A percentile compares a stretch with the other conserved stretches of the same genome.
These are phyloP conservation scores for Tetradesmus lagerheimii DNA, from an alignment of 139 green algal species.

Conservation along the genomic window DNA sequence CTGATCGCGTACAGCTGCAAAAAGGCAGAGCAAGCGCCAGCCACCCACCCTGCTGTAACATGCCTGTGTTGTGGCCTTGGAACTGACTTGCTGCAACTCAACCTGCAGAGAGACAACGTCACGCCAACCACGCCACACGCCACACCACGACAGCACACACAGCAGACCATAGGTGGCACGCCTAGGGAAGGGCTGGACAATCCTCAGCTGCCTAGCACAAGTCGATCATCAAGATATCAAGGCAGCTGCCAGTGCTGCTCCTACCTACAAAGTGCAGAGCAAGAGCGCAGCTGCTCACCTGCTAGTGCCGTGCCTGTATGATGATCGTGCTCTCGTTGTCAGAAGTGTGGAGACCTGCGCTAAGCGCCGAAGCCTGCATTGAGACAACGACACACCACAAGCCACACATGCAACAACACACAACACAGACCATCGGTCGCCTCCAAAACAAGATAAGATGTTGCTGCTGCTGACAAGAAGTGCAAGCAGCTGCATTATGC, in stretches of 20 bases:
- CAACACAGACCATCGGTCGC: not conserved
- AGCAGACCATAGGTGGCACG: constrained; percentile 16
- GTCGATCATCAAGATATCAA: not conserved
- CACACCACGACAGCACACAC: not conserved
- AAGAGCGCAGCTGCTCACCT: not conserved
- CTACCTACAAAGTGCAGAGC: not conserved
- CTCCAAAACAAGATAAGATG: not conserved
- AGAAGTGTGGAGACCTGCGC: not conserved
- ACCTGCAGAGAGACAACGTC: not conserved
- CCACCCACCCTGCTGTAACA: not conserved
- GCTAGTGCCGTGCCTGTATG: not conserved
- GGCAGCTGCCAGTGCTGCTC: not conserved
- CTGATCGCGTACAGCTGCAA: no score
- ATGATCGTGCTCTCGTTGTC: not conserved
- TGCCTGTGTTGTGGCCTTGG: not conserved
- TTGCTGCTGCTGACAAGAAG: not conserved
- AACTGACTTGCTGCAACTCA: not conserved
- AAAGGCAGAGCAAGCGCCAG: no score
- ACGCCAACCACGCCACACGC: not conserved
- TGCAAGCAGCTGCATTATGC: no score
- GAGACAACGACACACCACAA: not conserved
- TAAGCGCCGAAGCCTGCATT: not conserved
- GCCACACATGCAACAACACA: not conserved
- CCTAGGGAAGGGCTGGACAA: not conserved
- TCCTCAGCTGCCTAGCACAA: not conserved